A percentile compares a stretch with the other conserved stretches of the same genome.
Conservation (phyloP, 495 filamentous ascomycete genomes). For the Annulohypoxylon maeteangense region DNA sequence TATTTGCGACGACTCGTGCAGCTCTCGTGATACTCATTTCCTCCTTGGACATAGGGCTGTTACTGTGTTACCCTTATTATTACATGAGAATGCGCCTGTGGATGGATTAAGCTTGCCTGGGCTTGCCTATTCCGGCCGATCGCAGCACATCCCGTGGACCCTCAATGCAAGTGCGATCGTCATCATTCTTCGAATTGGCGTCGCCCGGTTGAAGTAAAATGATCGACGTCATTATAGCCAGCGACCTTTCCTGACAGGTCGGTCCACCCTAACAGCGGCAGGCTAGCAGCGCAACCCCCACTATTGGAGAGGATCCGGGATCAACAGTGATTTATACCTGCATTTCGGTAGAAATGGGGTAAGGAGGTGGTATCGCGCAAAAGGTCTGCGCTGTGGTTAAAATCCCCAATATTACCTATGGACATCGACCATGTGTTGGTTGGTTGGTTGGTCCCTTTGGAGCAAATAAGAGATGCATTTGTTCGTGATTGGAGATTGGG, state of each 20-base stretch:
- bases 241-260: constrained; percentile 1
- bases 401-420: constrained; percentile 19
- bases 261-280: too few species aligned
- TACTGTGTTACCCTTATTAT: constrained; percentile 9
- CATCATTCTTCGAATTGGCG: constrained; percentile 9
- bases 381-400: constrained; percentile 23
- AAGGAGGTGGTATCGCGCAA: neutral
- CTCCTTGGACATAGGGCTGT: constrained; percentile 13
- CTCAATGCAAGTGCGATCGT: constrained; percentile 25
- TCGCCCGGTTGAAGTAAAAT: constrained; percentile 23
- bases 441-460: too few species aligned
- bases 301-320: constrained; percentile 10
- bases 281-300: neutral
- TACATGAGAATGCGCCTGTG: constrained; percentile 3
- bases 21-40: constrained; percentile 15
- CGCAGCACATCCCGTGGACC: constrained; percentile 22
- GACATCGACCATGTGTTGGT: too few species aligned
- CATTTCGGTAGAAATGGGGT: constrained; percentile 36
- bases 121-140: constrained; percentile 26
- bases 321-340: constrained; percentile 33
- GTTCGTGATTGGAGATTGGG: too few species aligned
- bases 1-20: neutral
- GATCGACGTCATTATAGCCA: constrained; percentile 41
- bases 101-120: constrained; percentile 17
- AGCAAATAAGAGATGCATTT: too few species aligned